Percentiles rank a stretch among this genome's conserved stretches.
phyloP scores from a whole-genome alignment of 2,329 filamentous ascomycete genomes.

The Macroventuria anomochaeta region DNA sequence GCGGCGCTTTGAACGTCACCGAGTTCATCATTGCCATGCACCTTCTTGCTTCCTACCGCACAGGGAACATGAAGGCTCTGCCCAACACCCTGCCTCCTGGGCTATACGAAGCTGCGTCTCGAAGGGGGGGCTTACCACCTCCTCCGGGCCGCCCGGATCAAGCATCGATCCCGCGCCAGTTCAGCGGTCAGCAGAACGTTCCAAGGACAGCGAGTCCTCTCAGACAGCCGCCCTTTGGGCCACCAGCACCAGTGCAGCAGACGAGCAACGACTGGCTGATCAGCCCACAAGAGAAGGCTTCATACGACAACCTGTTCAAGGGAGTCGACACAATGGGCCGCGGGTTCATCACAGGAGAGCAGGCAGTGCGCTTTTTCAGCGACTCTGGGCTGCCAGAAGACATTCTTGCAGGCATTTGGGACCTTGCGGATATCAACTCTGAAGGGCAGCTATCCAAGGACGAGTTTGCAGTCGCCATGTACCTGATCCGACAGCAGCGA shows the following conservation, averaged over 20 bases:
- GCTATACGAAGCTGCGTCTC: constrained; percentile 87
- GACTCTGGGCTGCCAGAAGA: constrained; percentile 91
- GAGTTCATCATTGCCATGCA: constrained; percentile 99
- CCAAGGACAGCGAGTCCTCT: constrained; percentile 66
- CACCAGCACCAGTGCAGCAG: constrained; percentile 58
- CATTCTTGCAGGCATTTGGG: constrained; percentile 92
- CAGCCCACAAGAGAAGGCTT: constrained; percentile 79
- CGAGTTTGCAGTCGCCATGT: constrained; percentile 97
- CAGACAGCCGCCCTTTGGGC: constrained; percentile 56
- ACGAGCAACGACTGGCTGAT: constrained; percentile 80
- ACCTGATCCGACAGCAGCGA: constrained; percentile 89
- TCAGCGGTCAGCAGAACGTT: constrained; percentile 68
- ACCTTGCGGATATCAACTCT: constrained; percentile 91
- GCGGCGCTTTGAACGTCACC: constrained; percentile 81
- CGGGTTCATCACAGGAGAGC: constrained; percentile 89
- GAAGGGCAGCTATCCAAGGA: constrained; percentile 85
- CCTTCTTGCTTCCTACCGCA: constrained; percentile 88
- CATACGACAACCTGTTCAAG: constrained; percentile 86
- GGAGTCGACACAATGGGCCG: constrained; percentile 80
- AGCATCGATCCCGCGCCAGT: constrained; percentile 78
- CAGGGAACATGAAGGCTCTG: constrained; percentile 77
- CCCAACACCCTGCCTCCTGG: constrained; percentile 82
- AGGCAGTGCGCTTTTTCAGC: constrained; percentile 92
- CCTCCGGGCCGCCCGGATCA: constrained; percentile 56
- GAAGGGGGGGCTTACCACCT: constrained; percentile 58